Evolutionary conservation across 768 basidiomycete genomes (phyloP).

Genomic region (Pleurotus salmoneostramineus): DNA sequence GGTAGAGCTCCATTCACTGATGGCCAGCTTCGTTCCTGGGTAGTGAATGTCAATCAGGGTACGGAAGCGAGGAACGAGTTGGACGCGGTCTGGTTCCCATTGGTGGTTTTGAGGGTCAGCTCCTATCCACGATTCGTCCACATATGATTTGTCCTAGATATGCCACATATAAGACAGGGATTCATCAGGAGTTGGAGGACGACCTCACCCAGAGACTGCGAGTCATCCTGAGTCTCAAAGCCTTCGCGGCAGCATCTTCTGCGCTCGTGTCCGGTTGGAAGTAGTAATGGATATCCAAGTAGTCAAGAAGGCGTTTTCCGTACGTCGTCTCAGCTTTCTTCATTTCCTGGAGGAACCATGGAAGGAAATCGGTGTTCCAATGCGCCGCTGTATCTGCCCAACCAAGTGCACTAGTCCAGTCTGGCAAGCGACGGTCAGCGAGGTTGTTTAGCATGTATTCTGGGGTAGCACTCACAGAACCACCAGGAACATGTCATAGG

Average conservation of each 20-base stretch:
- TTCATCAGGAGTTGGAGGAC: neutral
- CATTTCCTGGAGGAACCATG: constrained; percentile 56
- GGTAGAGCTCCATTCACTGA: constrained; percentile 48
- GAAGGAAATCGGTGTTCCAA: constrained; percentile 48
- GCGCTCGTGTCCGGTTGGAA: constrained; percentile 49
- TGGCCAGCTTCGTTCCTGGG: constrained; percentile 51
- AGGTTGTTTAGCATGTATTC: constrained; percentile 10
- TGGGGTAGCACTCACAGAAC: constrained; percentile 29
- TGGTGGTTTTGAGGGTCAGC: constrained; percentile 40
- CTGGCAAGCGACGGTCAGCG: constrained; percentile 18
- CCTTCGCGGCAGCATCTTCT: constrained; percentile 48
- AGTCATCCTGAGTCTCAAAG: constrained; percentile 43
- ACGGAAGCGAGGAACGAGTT: constrained; percentile 47
- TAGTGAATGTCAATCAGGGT: constrained; percentile 43
- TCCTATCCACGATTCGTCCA: constrained; percentile 54
- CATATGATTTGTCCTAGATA: constrained; percentile 40
- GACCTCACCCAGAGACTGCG: constrained; percentile 43
- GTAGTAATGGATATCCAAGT: constrained; percentile 56
- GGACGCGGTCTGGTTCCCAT: constrained; percentile 37
- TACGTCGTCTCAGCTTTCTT: constrained; percentile 26
- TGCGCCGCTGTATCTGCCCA: constrained; percentile 47
- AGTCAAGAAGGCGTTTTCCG: constrained; percentile 45
- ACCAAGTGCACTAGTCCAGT: constrained; percentile 50
- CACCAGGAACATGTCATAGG: constrained; percentile 45
- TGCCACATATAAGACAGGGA: neutral